These are phyloP conservation scores for Xylaria nigripes DNA, from an alignment of 495 filamentous ascomycete genomes.

Conservation along the genomic window DNA sequence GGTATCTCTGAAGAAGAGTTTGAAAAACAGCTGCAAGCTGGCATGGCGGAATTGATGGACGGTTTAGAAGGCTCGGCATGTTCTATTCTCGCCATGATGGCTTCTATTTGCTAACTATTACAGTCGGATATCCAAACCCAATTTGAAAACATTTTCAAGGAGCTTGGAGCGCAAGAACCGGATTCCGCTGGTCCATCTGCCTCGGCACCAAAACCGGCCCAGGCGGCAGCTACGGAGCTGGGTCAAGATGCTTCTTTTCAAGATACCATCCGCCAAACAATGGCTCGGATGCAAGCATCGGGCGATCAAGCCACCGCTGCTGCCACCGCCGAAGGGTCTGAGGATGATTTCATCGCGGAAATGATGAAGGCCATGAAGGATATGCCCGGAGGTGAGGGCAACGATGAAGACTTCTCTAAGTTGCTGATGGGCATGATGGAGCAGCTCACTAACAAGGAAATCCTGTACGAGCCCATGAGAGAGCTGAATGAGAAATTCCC, in stretches of 20 bases:
- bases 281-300: constrained; percentile 87
- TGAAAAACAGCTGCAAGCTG: constrained; percentile 70
- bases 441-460: constrained; percentile 95
- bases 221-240: constrained; percentile 18
- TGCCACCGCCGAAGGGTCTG: constrained; percentile 53
- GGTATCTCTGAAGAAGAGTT: constrained; percentile 61
- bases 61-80: constrained; percentile 55
- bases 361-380: constrained; percentile 77
- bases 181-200: constrained; percentile 20
- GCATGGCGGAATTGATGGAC: constrained; percentile 76
- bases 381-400: constrained; percentile 52
- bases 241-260: constrained; percentile 63
- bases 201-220: constrained; percentile 20
- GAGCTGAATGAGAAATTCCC: constrained; percentile 89
- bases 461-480: constrained; percentile 97
- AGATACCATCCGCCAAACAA: constrained; percentile 80
- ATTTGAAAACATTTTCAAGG: constrained; percentile 77
- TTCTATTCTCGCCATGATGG: neutral
- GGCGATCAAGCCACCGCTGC: constrained; percentile 75
- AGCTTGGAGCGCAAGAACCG: constrained; percentile 48
- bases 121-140: constrained; percentile 76
- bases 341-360: constrained; percentile 73
- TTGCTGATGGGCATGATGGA: constrained; percentile 98
- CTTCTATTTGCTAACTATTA: constrained; percentile 6
- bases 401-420: constrained; percentile 82